Percentiles rank a stretch among this genome's conserved stretches.
These are phyloP conservation scores for Streptanthus diversifolius DNA, from an alignment of 345 rosid genomes.

Conservation along the genomic window DNA sequence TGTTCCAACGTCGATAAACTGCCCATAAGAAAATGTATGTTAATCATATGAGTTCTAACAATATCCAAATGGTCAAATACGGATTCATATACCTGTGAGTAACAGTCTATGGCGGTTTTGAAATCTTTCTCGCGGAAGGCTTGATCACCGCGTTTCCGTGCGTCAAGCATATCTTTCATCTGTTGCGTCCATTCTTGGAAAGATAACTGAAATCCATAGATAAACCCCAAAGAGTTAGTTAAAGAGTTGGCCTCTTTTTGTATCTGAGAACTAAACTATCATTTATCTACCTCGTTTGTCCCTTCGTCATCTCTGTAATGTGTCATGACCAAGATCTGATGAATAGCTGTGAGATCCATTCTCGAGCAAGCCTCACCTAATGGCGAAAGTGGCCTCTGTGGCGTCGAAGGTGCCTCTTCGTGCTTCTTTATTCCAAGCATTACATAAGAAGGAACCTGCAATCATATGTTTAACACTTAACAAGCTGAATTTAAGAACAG, in stretches of 20 bases:
- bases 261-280: background rate
- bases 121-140: slow-evolving; percentile 96
- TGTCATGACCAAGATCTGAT: slow-evolving; percentile 75
- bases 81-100: slow-evolving; percentile 88
- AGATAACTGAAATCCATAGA: slow-evolving; percentile 54
- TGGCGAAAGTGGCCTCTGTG: slow-evolving; percentile 70
- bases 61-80: background rate
- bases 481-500: slow-evolving; percentile 3
- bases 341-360: slow-evolving; percentile 95
- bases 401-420: slow-evolving; percentile 73
- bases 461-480: slow-evolving; percentile 1
- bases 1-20: slow-evolving; percentile 86
- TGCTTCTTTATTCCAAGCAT: slow-evolving; percentile 81
- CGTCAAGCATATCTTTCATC: slow-evolving; percentile 93
- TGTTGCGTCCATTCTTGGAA: slow-evolving; percentile 99
- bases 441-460: slow-evolving; percentile 81
- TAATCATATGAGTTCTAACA: background rate
- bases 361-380: slow-evolving; percentile 97
- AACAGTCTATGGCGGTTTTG: slow-evolving; percentile 84
- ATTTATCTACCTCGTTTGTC: slow-evolving; percentile 62
- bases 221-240: background rate
- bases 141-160: slow-evolving; percentile 86
- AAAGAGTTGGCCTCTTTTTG: background rate
- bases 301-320: slow-evolving; percentile 98
- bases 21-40: slow-evolving; percentile 16